phyloP scores from a whole-genome alignment of 768 basidiomycete species.

The Kwoniella sp. region DNA sequence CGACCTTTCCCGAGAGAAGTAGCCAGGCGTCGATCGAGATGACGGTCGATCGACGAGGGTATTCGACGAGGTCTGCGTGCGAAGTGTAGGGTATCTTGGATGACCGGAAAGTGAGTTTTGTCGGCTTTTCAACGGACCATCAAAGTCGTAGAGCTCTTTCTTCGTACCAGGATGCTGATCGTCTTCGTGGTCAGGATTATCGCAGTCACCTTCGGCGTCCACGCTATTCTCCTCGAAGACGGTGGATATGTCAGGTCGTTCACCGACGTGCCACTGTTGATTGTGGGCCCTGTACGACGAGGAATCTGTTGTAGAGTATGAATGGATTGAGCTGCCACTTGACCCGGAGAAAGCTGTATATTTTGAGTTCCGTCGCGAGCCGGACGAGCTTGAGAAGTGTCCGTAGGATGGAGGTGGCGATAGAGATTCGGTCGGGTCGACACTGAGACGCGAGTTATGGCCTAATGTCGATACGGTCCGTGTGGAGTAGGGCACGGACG shows the following conservation, averaged over 20 bases:
- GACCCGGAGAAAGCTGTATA: constrained; percentile 35
- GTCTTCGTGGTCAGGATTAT: constrained; percentile 1
- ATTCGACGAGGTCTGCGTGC: constrained; percentile 16
- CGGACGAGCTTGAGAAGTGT: constrained; percentile 11
- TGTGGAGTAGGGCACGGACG: constrained; percentile 35
- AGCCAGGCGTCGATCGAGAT: constrained; percentile 7
- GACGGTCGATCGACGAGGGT: constrained; percentile 23
- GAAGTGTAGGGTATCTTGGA: constrained; percentile 3
- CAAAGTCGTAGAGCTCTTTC: constrained; percentile 16
- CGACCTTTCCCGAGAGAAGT: constrained; percentile 16
- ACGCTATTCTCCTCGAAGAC: constrained; percentile 40
- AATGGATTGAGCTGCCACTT: constrained; percentile 24
- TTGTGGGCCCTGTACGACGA: constrained; percentile 26
- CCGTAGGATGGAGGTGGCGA: constrained; percentile 22
- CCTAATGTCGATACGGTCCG: constrained; percentile 22
- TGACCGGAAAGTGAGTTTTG: background rate
- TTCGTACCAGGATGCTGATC: background rate
- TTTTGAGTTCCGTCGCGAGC: constrained; percentile 31
- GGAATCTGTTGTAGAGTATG: constrained; percentile 30
- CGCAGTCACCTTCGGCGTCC: constrained; percentile 24
- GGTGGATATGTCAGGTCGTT: constrained; percentile 47
- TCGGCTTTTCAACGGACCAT: constrained; percentile 3
- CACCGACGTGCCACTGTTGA: constrained; percentile 20
- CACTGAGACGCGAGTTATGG: constrained; percentile 4
- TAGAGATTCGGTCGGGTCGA: constrained; percentile 12